These are phyloP conservation scores for Pyrenophora tritici-repentis DNA, from an alignment of 2,329 filamentous ascomycete genomes.

Conservation along the genomic window DNA sequence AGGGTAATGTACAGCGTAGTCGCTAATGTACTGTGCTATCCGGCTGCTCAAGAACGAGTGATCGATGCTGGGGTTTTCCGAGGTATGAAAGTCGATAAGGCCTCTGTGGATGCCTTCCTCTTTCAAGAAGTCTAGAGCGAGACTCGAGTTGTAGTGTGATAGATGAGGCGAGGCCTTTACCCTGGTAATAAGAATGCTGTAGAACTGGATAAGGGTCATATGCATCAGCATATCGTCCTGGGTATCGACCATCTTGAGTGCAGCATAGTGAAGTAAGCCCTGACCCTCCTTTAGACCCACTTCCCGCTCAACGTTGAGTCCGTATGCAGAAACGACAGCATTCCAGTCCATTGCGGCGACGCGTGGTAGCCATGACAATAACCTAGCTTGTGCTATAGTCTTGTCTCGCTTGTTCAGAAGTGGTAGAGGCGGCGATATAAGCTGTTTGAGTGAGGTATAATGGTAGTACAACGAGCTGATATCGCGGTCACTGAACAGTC, in stretches of 20 bases:
- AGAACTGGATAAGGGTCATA: constrained; percentile 63
- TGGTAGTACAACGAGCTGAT: constrained; percentile 63
- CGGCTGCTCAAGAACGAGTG: constrained; percentile 59
- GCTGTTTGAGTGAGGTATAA: constrained; percentile 54
- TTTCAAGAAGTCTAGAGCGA: constrained; percentile 59
- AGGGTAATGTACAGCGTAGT: constrained; percentile 61
- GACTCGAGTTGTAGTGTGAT: constrained; percentile 47
- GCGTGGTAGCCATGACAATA: constrained; percentile 63
- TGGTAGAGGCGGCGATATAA: constrained; percentile 39
- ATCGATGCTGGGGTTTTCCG: constrained; percentile 57
- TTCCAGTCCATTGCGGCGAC: constrained; percentile 61
- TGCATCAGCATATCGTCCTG: constrained; percentile 64
- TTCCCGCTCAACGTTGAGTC: constrained; percentile 57
- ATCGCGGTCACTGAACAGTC: constrained; percentile 64
- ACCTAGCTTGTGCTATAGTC: constrained; percentile 64
- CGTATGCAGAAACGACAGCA: constrained; percentile 57
- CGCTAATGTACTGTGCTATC: constrained; percentile 62
- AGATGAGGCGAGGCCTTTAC: constrained; percentile 40
- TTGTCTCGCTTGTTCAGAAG: constrained; percentile 57
- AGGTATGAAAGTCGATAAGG: constrained; percentile 56
- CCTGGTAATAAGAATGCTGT: constrained; percentile 57
- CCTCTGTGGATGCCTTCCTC: constrained; percentile 56
- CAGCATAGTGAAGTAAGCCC: constrained; percentile 61
- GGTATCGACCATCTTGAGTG: constrained; percentile 61
- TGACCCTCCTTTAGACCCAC: constrained; percentile 36